Conservation (phyloP, 805 yeast genomes). For the Starmerella bacillaris region DNA sequence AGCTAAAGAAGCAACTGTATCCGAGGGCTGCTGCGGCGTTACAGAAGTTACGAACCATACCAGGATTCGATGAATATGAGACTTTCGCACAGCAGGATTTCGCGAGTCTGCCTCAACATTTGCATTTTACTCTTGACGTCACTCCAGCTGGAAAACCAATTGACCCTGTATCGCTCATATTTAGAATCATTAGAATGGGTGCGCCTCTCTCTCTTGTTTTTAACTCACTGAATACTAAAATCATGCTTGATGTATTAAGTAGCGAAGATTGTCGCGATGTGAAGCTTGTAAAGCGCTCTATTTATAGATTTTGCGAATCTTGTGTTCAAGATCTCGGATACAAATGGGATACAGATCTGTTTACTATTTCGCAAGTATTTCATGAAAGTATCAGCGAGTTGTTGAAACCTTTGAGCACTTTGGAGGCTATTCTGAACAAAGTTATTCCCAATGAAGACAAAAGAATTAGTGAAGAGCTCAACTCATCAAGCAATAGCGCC, state of each 20-base stretch:
- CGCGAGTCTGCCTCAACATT: conserved; percentile 13
- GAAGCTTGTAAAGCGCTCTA: conserved; percentile 69
- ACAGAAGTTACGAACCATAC: conserved; percentile 37
- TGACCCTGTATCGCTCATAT: conserved; percentile 84
- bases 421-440: conserved; percentile 42
- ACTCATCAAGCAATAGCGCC: not conserved
- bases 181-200: conserved; percentile 81
- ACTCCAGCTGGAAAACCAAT: conserved; percentile 36
- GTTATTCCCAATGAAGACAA: not conserved
- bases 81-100: conserved; percentile 32
- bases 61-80: conserved; percentile 48
- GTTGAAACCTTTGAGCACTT: conserved; percentile 54
- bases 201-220: conserved; percentile 75
- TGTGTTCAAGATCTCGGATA: conserved; percentile 60
- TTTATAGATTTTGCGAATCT: conserved; percentile 75
- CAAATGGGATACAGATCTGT: conserved; percentile 55
- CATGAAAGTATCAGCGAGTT: conserved; percentile 65
- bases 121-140: conserved; percentile 36
- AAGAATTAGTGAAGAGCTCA: conserved; percentile 3
- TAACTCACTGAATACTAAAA: conserved; percentile 33
- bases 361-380: conserved; percentile 79
- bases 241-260: conserved; percentile 32
- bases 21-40: conserved; percentile 44
- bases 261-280: conserved; percentile 62
- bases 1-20: conserved; percentile 47